phyloP scores from a whole-genome alignment of 345 rosid species.

The Psidium guajava region DNA sequence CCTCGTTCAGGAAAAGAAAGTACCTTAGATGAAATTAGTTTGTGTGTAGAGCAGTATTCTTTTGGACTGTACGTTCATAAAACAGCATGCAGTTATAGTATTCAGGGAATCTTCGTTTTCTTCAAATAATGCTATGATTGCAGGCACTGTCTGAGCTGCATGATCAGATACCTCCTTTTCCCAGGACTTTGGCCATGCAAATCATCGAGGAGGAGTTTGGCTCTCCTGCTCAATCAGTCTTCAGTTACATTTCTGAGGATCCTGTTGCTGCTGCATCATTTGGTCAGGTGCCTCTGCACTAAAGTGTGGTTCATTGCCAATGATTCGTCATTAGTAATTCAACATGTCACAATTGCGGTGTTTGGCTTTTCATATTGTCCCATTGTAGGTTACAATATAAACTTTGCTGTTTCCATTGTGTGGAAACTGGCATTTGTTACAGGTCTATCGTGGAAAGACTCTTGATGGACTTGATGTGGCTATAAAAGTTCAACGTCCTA shows the following conservation, averaged over 20 bases:
- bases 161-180: conserved; percentile 84
- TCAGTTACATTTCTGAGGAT: conserved; percentile 69
- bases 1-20: neutral
- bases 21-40: neutral
- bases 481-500: conserved; percentile 94
- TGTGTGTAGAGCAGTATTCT: neutral
- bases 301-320: neutral
- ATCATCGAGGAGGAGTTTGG: conserved; percentile 84
- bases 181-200: conserved; percentile 57
- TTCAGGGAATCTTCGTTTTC: neutral
- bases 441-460: conserved; percentile 79
- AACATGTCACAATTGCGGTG: neutral
- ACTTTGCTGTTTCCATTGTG: neutral
- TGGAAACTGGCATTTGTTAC: conserved; percentile 8
- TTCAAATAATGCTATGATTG: conserved; percentile 9
- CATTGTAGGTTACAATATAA: neutral
- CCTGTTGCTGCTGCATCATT: conserved; percentile 94
- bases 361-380: neutral
- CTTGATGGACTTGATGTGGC: conserved; percentile 73
- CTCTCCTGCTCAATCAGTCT: conserved; percentile 56
- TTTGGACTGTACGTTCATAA: neutral
- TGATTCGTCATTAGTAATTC: neutral
- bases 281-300: conserved; percentile 60
- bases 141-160: conserved; percentile 92
- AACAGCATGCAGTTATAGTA: neutral